A percentile compares a stretch with the other conserved stretches of the same genome.
phyloP scores from a whole-genome alignment of 2,329 filamentous ascomycete species.

The Scortechinia acanthostroma region DNA sequence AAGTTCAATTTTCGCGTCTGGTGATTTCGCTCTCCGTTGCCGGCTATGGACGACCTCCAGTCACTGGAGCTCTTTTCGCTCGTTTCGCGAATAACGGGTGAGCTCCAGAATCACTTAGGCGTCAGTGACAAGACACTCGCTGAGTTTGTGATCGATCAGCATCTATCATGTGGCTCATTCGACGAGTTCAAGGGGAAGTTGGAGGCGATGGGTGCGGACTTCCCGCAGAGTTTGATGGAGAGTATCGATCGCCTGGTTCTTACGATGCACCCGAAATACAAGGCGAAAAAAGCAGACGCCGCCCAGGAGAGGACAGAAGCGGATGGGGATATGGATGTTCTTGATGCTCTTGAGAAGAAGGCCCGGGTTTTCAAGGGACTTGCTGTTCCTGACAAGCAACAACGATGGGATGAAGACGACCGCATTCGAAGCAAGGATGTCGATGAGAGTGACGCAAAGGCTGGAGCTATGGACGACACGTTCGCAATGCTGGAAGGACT shows the following conservation, averaged over 20 bases:
- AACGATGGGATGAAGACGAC: constrained; percentile 40
- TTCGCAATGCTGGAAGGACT: constrained; percentile 84
- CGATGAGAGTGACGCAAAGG: constrained; percentile 24
- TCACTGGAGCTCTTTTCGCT: constrained; percentile 88
- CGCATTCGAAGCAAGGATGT: constrained; percentile 17
- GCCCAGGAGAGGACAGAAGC: constrained; percentile 21
- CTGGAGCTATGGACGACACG: constrained; percentile 81
- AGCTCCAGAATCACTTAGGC: constrained; percentile 88
- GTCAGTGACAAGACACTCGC: constrained; percentile 90
- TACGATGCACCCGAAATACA: constrained; percentile 78
- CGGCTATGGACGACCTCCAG: constrained; percentile 78
- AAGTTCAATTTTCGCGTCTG: not conserved
- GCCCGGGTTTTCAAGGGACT: constrained; percentile 85
- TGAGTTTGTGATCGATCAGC: constrained; percentile 90
- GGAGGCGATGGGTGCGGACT: constrained; percentile 70
- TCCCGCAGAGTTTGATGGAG: constrained; percentile 79
- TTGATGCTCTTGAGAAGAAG: constrained; percentile 58
- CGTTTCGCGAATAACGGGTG: constrained; percentile 87
- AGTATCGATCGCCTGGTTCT: constrained; percentile 83
- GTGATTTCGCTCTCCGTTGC: not conserved
- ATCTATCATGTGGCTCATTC: constrained; percentile 62
- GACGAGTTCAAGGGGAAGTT: constrained; percentile 72
- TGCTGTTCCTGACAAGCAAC: constrained; percentile 72
- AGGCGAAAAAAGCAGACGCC: constrained; percentile 19
- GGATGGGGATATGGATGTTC: constrained; percentile 28